These are phyloP conservation scores for Metarhizium brunneum DNA, from an alignment of 2,329 filamentous ascomycete genomes.

Conservation along the genomic window DNA sequence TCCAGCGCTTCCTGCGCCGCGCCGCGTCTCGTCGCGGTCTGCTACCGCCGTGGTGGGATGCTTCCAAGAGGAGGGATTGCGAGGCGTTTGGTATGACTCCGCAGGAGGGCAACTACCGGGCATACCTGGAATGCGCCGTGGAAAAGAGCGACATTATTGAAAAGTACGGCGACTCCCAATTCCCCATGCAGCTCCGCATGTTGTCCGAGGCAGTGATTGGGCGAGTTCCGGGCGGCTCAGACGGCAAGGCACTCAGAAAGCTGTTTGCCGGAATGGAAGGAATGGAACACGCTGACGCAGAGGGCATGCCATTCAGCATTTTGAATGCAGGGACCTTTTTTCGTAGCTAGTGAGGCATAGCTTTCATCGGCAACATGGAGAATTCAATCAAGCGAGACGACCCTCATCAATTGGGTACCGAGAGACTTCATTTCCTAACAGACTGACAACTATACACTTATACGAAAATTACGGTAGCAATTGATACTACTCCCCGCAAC, in stretches of 20 bases:
- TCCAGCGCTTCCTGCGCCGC: constrained; percentile 26
- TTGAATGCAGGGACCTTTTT: background rate
- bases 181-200: constrained; percentile 42
- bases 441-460: no score
- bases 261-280: constrained; percentile 15
- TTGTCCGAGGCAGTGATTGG: constrained; percentile 32
- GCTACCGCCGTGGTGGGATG: constrained; percentile 36
- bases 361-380: no score
- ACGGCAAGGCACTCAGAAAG: constrained; percentile 15
- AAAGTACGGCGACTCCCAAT: constrained; percentile 31
- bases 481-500: no score
- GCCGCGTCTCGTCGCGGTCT: constrained; percentile 17
- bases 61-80: constrained; percentile 27
- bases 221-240: constrained; percentile 16
- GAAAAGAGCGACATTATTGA: constrained; percentile 27
- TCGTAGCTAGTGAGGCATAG: no score
- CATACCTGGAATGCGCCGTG: constrained; percentile 8
- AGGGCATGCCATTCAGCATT: background rate
- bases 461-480: no score
- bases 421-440: no score
- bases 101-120: constrained; percentile 16
- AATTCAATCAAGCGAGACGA: no score
- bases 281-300: constrained; percentile 10
- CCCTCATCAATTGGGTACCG: no score
- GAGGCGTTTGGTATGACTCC: constrained; percentile 22